These are phyloP conservation scores for Eucalyptus cloeziana DNA, from an alignment of 345 rosid genomes.

Conservation along the genomic window DNA sequence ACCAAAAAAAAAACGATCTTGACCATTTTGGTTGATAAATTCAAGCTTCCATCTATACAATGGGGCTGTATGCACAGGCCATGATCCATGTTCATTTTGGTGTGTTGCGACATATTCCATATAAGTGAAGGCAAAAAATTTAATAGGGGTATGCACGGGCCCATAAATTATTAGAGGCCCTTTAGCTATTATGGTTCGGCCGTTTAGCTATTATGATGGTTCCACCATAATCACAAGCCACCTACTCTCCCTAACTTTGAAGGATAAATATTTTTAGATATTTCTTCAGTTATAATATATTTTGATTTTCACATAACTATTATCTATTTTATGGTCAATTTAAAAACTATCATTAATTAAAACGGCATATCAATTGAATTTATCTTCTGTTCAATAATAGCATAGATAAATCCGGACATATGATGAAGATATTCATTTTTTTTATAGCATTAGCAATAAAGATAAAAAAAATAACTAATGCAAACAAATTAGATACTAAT, in stretches of 20 bases:
- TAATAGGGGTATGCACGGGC: too few relatives aligned
- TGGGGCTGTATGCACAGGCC: not conserved
- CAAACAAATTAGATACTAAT: too few relatives aligned
- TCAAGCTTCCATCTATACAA: not conserved
- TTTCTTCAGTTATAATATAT: not conserved
- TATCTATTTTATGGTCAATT: not conserved
- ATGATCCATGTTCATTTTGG: not conserved
- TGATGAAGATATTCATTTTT: not conserved
- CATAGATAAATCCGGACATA: not conserved
- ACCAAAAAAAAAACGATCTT: too few relatives aligned
- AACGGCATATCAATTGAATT: not conserved
- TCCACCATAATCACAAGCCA: too few relatives aligned
- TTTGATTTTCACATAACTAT: too few relatives aligned
- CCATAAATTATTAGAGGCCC: too few relatives aligned
- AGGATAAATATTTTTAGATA: not conserved
- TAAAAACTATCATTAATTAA: not conserved
- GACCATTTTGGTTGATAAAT: not conserved
- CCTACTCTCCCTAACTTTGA: not conserved
- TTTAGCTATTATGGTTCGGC: too few relatives aligned
- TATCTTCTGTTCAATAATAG: not conserved
- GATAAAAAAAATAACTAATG: not conserved
- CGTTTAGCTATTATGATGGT: too few relatives aligned
- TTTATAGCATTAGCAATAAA: not conserved
- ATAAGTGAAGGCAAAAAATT: too few relatives aligned
- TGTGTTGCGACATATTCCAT: not conserved